These are phyloP conservation scores for Acidiella bohemica DNA, from an alignment of 495 filamentous ascomycete genomes.

Conservation along the genomic window DNA sequence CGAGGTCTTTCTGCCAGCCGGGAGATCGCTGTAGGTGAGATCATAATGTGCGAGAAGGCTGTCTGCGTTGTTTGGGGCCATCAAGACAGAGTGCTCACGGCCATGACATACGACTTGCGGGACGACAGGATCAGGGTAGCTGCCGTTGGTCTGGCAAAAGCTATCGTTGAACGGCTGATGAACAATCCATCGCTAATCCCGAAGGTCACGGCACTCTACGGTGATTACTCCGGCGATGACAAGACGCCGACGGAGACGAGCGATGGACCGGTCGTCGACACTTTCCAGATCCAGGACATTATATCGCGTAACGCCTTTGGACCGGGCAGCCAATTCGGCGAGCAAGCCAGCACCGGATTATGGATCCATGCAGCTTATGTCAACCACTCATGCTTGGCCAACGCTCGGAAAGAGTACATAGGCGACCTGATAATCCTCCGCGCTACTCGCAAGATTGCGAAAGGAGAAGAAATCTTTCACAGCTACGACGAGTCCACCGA, in stretches of 20 bases:
- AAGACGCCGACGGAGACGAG: slow-evolving; percentile 8
- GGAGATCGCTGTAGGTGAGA: slow-evolving; percentile 11
- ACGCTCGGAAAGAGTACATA: neutral
- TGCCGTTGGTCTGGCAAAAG: slow-evolving; percentile 12
- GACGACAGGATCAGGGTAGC: slow-evolving; percentile 14
- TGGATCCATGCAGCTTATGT: slow-evolving; percentile 2
- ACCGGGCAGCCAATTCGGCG: neutral
- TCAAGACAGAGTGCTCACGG: slow-evolving; percentile 10
- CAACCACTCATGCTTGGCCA: slow-evolving; percentile 9
- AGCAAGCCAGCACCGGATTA: slow-evolving; percentile 17
- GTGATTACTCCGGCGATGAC: slow-evolving; percentile 10
- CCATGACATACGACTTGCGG: slow-evolving; percentile 20
- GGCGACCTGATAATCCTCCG: slow-evolving; percentile 8
- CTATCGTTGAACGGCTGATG: slow-evolving; percentile 17
- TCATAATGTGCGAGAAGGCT: slow-evolving; percentile 21
- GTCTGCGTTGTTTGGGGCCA: slow-evolving; percentile 16
- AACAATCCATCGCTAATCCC: slow-evolving; percentile 15
- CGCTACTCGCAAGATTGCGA: neutral
- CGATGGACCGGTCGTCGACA: slow-evolving; percentile 25
- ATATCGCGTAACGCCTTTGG: slow-evolving; percentile 29
- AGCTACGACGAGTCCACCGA: slow-evolving; percentile 4
- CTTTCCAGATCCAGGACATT: slow-evolving; percentile 30
- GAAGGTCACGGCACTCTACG: slow-evolving; percentile 14
- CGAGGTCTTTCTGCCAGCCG: slow-evolving; percentile 19
- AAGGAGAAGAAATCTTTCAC: slow-evolving; percentile 6